Conservation (phyloP, 2,329 filamentous ascomycete species). For the Xylaria digitata region DNA sequence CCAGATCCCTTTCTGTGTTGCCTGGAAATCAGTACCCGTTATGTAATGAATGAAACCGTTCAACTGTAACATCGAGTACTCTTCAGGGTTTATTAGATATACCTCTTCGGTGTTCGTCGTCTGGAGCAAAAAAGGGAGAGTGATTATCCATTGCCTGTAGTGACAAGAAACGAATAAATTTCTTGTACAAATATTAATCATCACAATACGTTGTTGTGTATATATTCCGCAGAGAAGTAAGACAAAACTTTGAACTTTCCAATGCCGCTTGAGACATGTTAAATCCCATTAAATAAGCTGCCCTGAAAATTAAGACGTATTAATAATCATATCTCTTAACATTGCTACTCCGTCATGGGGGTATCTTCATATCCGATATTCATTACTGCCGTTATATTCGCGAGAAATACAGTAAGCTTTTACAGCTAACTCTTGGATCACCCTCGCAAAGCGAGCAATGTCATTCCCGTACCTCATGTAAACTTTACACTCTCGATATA, state of each 20-base stretch:
- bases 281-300: too few relatives aligned
- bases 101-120: slow-evolving; percentile 48
- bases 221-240: background rate
- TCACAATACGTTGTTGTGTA: background rate
- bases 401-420: too few relatives aligned
- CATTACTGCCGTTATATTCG: too few relatives aligned
- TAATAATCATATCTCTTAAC: too few relatives aligned
- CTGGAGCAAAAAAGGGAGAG: slow-evolving; percentile 42
- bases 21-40: slow-evolving; percentile 46
- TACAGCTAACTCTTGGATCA: background rate
- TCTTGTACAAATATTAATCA: slow-evolving; percentile 47
- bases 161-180: slow-evolving; percentile 51
- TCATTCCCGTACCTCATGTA: background rate
- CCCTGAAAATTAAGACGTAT: background rate
- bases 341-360: too few relatives aligned
- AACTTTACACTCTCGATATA: background rate
- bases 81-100: slow-evolving; percentile 50
- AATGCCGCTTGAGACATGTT: background rate
- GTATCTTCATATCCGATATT: too few relatives aligned
- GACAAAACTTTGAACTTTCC: background rate
- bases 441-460: background rate
- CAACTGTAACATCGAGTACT: slow-evolving; percentile 42
- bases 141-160: slow-evolving; percentile 49
- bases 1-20: slow-evolving; percentile 42
- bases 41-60: slow-evolving; percentile 47